phyloP scores from a whole-genome alignment of 768 basidiomycete genomes.

The Boletus vinaceobasis region DNA sequence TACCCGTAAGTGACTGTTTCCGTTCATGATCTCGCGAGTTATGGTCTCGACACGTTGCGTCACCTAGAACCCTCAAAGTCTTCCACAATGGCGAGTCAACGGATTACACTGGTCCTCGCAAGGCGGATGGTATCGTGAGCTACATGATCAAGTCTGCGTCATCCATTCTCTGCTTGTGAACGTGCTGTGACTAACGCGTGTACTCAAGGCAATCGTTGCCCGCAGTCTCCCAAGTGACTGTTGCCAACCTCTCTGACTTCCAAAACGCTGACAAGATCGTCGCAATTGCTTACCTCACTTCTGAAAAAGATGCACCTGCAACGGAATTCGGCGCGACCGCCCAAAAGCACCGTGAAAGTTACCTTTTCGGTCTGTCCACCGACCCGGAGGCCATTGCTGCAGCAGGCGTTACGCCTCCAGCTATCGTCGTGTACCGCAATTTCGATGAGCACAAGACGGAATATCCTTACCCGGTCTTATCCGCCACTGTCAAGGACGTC shows the following conservation, averaged over 20 bases:
- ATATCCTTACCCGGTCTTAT: slow-evolving; percentile 60
- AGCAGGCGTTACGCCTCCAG: slow-evolving; percentile 74
- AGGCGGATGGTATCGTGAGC: slow-evolving; percentile 92
- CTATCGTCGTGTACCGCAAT: slow-evolving; percentile 86
- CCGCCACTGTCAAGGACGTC: slow-evolving; percentile 57
- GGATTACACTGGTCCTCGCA: slow-evolving; percentile 86
- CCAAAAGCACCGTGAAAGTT: slow-evolving; percentile 86
- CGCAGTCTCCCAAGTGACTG: slow-evolving; percentile 81
- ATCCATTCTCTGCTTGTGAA: neutral
- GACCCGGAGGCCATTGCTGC: slow-evolving; percentile 66
- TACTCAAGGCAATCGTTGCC: slow-evolving; percentile 80
- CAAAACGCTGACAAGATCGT: slow-evolving; percentile 87
- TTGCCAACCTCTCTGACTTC: slow-evolving; percentile 79
- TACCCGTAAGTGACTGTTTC: slow-evolving; percentile 70
- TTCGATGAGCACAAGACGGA: slow-evolving; percentile 81
- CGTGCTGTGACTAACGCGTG: slow-evolving; percentile 6
- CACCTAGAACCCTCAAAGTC: slow-evolving; percentile 73
- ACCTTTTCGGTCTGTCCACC: slow-evolving; percentile 84
- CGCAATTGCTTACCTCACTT: slow-evolving; percentile 76
- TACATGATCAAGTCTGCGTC: slow-evolving; percentile 90
- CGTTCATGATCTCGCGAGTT: neutral
- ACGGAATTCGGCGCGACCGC: slow-evolving; percentile 77
- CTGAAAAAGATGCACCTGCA: slow-evolving; percentile 66
- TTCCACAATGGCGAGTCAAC: slow-evolving; percentile 79
- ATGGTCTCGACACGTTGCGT: neutral